Evolutionary conservation across 2,329 filamentous ascomycete species (phyloP).

Genomic region (Mycosphaerelloides madeirae): DNA sequence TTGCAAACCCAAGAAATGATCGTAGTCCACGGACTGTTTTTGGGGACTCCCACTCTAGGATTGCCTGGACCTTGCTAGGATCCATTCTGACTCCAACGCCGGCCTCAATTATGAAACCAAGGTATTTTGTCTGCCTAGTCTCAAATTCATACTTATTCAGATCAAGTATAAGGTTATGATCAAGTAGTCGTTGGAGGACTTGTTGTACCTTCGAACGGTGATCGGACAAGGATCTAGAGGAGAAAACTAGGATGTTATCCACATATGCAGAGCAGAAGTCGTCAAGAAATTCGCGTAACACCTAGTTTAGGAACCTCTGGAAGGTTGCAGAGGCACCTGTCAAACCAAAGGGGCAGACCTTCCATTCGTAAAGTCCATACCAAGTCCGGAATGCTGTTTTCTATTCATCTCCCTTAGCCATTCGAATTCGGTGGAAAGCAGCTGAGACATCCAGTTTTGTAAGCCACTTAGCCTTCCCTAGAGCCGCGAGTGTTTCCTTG

Average conservation of each 20-base stretch:
- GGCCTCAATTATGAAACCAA: slow-evolving; percentile 23
- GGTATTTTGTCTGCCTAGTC: slow-evolving; percentile 26
- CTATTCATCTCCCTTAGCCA: slow-evolving; percentile 3
- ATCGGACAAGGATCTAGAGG: slow-evolving; percentile 26
- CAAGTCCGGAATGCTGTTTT: slow-evolving; percentile 3
- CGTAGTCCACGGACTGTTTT: slow-evolving; percentile 1
- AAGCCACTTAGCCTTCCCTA: slow-evolving; percentile 2
- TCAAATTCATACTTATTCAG: slow-evolving; percentile 7
- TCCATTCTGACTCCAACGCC: slow-evolving; percentile 22
- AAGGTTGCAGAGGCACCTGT: not conserved
- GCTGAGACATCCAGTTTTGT: slow-evolving; percentile 3
- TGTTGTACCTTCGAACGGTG: not conserved
- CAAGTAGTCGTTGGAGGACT: slow-evolving; percentile 23
- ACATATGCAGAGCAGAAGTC: slow-evolving; percentile 21
- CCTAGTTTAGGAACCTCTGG: not conserved
- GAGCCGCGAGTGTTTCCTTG: no score
- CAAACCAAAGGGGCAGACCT: not conserved
- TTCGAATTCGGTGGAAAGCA: not conserved
- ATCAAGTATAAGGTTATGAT: slow-evolving; percentile 12
- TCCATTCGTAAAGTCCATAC: not conserved
- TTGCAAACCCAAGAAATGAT: slow-evolving; percentile 5
- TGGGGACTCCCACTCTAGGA: slow-evolving; percentile 1
- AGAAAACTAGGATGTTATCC: slow-evolving; percentile 30
- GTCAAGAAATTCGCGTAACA: slow-evolving; percentile 24
- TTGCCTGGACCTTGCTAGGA: slow-evolving; percentile 6